Evolutionary conservation across 2,329 filamentous ascomycete genomes (phyloP), one percentile per base, ranked within the genome.

Genomic region (Oidium heveae): DNA sequence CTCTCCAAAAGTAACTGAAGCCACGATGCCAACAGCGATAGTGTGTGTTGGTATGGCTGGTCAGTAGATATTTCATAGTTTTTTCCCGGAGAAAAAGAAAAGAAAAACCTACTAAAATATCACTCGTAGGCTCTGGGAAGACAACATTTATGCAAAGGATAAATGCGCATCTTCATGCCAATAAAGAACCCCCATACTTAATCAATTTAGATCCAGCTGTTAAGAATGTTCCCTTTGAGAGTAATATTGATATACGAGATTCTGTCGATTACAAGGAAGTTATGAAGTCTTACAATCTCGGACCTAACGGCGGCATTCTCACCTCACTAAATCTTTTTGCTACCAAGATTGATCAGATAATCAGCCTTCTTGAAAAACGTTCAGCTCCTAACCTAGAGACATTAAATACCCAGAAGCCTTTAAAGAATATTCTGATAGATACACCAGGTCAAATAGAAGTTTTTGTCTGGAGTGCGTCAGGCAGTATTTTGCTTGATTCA

Each of bases 71-170:
- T 49, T 49, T 39, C n/a, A 53, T 28, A 28, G 24, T 28, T 28
- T 28, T 28, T 28, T n/a, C n/a, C 24, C 24, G 6, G 24, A 28
- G 24, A 28, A 28, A 28, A 28, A 28, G 24, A 6, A 28, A 28
- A 28, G 24, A 28, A 28, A 28, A 28, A 28, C 24, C 24, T 28
- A 28, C 24, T 28, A 28, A 28, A 28, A 6, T 28, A 3, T 28
- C 24, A 6, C 24, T 28, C 15, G 52, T 60, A 84, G 82, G 91
- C 62, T 94, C 87, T 16, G 91, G 91, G 64, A 98, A 98, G 73
- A 98, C 91, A n/a, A 98, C 93, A 0, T 98, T 98, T 66, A 96
- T 98, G 89, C 89, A 96, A 67, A 80, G 91, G 63, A 91, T 98
- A 64, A 95, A 95, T 67, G 83, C 89, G 0, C 77, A 98, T 66